Conservation (phyloP, 257 asterid species). For the Gentiana dahurica region DNA sequence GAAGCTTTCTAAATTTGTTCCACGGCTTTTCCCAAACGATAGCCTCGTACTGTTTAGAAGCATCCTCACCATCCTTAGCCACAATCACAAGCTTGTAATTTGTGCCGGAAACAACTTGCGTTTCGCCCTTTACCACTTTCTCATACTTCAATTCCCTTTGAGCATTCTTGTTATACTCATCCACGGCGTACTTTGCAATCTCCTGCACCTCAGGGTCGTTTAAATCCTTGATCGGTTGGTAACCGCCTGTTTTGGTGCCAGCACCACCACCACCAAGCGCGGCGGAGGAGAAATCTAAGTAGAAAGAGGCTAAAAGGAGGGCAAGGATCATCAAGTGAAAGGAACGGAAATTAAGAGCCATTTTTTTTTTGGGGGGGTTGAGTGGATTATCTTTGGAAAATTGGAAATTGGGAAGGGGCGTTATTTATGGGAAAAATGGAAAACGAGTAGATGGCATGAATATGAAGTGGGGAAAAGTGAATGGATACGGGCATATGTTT, state of each 20-base stretch:
- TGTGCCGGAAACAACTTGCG: constrained; percentile 4
- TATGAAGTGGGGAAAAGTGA: too few species aligned
- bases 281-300: constrained; percentile 5
- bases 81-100: constrained; percentile 5
- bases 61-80: not conserved
- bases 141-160: not conserved
- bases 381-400: too few species aligned
- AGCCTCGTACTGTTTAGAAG: not conserved
- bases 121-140: constrained; percentile 6
- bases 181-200: constrained; percentile 7
- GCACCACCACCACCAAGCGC: not conserved
- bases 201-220: constrained; percentile 3
- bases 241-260: not conserved
- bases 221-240: constrained; percentile 1
- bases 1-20: constrained; percentile 11
- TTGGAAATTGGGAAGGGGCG: too few species aligned
- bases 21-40: constrained; percentile 4
- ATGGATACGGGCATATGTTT: not conserved
- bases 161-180: constrained; percentile 1
- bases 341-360: constrained; percentile 7
- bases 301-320: not conserved
- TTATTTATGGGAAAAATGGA: not conserved
- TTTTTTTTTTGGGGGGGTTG: not conserved
- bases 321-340: not conserved
- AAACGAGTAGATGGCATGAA: not conserved